Conservation (phyloP, 306 rosid species). For the Dryas drummondii region DNA sequence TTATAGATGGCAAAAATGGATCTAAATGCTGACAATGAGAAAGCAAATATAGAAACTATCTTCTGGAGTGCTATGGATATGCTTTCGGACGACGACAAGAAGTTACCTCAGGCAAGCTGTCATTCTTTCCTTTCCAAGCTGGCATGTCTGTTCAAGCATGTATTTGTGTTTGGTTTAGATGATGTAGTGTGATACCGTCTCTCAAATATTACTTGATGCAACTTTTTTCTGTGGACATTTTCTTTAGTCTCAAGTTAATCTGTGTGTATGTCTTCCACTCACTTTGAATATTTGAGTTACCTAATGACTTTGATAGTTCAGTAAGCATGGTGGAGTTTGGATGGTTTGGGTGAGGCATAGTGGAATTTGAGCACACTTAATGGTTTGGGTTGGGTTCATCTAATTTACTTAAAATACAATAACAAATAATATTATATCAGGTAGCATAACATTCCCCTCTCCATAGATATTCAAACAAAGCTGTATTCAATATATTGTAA, state of each 20-base stretch:
- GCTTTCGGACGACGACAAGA: constrained; percentile 96
- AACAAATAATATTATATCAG: background rate
- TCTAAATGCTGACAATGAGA: constrained; percentile 83
- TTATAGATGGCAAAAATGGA: constrained; percentile 93
- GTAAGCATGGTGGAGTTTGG: background rate
- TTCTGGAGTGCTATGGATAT: constrained; percentile 98
- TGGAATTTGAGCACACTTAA: background rate
- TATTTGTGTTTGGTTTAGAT: background rate
- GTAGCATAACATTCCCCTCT: background rate
- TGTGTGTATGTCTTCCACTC: background rate
- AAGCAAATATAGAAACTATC: constrained; percentile 68
- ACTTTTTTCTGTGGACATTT: background rate
- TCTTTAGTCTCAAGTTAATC: background rate
- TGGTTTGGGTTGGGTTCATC: background rate
- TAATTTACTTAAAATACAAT: background rate
- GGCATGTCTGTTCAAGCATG: background rate
- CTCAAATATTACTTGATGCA: background rate
- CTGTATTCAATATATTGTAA: background rate
- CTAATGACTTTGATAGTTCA: background rate
- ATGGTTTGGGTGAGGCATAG: background rate
- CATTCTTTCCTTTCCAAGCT: constrained; percentile 14
- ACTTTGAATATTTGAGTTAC: background rate
- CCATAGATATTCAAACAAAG: background rate
- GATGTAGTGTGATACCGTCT: background rate
- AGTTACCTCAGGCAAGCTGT: constrained; percentile 86